Base-by-base conservation (phyloP, 257 asterid genomes). In the Coffea eugenioides region DNA sequence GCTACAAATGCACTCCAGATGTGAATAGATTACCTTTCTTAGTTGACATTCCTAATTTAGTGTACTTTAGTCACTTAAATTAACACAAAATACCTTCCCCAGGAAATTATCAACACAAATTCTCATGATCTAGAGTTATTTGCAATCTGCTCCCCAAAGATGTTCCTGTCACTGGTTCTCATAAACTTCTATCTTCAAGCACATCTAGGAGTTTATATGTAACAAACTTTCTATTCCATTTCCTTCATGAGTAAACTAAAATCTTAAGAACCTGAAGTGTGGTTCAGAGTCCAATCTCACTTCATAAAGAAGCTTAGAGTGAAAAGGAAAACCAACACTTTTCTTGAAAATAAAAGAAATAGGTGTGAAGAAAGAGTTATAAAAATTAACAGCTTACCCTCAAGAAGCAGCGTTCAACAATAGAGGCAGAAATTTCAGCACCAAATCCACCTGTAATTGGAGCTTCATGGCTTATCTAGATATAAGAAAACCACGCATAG, bases 371-470 rank as follows among this genome's bases (percentile, higher is more conserved):
- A 74, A 76, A 41, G 41, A 20, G 57, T 18, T 31, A 31, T 31
- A 31, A 31, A 31, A 31, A 31, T 31, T 31, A 31, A 59, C 43
- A 52, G 20, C 85, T 80, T 87, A 94, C 99, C 92, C 97, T 88
- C 82, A 87, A 80, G 82, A 96, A 96, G 93, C 99, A 96, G 69
- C 97, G 97, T 77, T 96, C 98, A 72, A 91, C 91, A 41, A 96
- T 92, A 59, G 98, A 96, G 62, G 99, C 97, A 81, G 98, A 90
- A 27, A 96, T 90, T 80, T 94, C 99, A 84, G 97, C 99, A 81
- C 97, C 99, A 78, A 96, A 96, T 83, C 99, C 99, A 76, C 98
- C 98, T 2, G 98, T 96, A 78, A 92, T 79, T 74, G 98, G 98
- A 86, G 99, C 99, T 91, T 96, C 99, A 85, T 94, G 98, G 80